A percentile compares a stretch with the other conserved stretches of the same genome.
Conservation (phyloP, 352 stramenopile species). For the Phytophthora colocasiae region DNA sequence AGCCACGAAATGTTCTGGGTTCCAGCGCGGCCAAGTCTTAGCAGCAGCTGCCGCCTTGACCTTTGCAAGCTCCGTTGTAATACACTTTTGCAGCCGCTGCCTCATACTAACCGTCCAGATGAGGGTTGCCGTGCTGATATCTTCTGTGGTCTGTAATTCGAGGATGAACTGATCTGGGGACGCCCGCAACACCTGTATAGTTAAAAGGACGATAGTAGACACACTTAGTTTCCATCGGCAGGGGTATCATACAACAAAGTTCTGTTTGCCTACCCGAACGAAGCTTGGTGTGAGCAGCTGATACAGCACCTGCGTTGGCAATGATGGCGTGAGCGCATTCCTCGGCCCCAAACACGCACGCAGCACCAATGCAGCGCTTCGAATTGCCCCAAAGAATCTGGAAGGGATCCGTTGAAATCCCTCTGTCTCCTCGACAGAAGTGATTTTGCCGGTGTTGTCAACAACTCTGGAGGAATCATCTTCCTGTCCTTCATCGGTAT, state of each 20-base stretch:
- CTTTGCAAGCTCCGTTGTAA: conserved; percentile 66
- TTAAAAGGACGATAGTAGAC: not conserved
- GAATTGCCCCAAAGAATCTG: conserved; percentile 59
- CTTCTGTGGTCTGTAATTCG: conserved; percentile 62
- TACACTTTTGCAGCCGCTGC: conserved; percentile 56
- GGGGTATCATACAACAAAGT: not conserved
- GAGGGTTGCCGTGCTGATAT: conserved; percentile 70
- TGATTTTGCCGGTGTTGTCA: conserved; percentile 20
- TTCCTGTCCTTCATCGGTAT: conserved; percentile 22
- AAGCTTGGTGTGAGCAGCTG: conserved; percentile 85
- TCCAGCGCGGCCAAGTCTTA: conserved; percentile 76
- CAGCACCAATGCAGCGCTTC: conserved; percentile 63
- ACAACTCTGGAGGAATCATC: conserved; percentile 1
- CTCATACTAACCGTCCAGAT: conserved; percentile 85
- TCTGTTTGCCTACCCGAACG: conserved; percentile 52
- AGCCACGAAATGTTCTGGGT: conserved; percentile 86
- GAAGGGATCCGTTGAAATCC: conserved; percentile 41
- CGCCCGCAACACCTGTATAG: conserved; percentile 56
- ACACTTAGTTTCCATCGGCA: conserved; percentile 10
- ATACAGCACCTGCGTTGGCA: conserved; percentile 67
- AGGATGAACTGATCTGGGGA: conserved; percentile 73
- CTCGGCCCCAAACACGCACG: conserved; percentile 64
- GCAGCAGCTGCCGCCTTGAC: conserved; percentile 63
- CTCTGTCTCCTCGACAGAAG: not conserved
- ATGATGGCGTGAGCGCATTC: conserved; percentile 8